These are phyloP conservation scores for Apiospora aurea DNA, from an alignment of 2,329 filamentous ascomycete genomes.

Conservation along the genomic window DNA sequence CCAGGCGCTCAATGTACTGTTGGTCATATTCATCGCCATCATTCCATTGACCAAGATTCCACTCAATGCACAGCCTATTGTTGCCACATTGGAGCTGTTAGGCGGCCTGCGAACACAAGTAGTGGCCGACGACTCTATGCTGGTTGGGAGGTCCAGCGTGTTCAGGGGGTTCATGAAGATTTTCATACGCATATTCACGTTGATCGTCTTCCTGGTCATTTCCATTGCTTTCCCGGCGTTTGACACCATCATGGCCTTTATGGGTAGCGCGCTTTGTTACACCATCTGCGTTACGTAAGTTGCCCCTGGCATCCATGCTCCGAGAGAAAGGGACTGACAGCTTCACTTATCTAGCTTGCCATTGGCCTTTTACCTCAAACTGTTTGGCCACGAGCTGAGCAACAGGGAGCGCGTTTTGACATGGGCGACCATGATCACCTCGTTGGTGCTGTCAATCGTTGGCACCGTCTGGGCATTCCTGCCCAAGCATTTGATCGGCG, in stretches of 20 bases:
- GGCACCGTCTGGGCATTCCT: conserved; percentile 90
- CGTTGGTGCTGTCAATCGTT: conserved; percentile 72
- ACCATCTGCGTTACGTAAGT: conserved; percentile 85
- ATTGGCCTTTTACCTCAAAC: conserved; percentile 86
- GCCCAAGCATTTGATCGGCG: conserved; percentile 76
- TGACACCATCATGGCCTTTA: conserved; percentile 88
- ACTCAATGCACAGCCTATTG: conserved; percentile 85
- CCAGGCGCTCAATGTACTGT: conserved; percentile 72
- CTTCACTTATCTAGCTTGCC: conserved; percentile 63
- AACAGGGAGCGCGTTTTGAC: conserved; percentile 68
- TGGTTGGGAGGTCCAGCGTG: conserved; percentile 62
- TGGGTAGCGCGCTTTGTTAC: conserved; percentile 90
- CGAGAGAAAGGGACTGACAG: neutral
- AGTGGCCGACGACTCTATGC: conserved; percentile 53
- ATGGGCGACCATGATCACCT: conserved; percentile 74
- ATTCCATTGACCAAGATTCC: conserved; percentile 97
- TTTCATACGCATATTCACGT: conserved; percentile 68
- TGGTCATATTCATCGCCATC: conserved; percentile 87
- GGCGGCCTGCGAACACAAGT: conserved; percentile 67
- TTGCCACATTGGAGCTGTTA: conserved; percentile 83
- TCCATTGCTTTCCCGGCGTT: conserved; percentile 77
- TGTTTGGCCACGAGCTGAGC: conserved; percentile 79
- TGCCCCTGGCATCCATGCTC: neutral
- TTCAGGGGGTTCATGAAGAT: conserved; percentile 66
- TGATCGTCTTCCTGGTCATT: conserved; percentile 77